Conservation (phyloP, 2,329 filamentous ascomycete species). For the Chrysoporthe cubensis region DNA sequence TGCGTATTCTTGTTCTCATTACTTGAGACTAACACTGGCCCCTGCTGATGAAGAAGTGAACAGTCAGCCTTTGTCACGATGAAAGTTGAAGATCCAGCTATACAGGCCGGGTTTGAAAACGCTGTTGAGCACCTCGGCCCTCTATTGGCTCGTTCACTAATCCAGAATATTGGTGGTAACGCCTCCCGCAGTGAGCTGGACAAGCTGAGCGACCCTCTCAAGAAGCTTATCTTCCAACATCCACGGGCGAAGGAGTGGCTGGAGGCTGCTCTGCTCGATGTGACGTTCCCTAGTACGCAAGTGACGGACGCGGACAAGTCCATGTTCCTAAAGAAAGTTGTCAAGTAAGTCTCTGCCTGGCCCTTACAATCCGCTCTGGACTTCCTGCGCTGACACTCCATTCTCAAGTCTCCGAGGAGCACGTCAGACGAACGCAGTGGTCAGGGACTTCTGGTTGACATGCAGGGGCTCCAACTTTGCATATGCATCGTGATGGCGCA, state of each 20-base stretch:
- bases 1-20: conserved; percentile 40
- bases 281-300: conserved; percentile 62
- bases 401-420: conserved; percentile 64
- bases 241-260: conserved; percentile 64
- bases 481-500: conserved; percentile 57
- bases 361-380: not conserved
- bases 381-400: conserved; percentile 1
- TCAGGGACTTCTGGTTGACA: conserved; percentile 74
- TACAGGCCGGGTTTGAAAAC: conserved; percentile 49
- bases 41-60: conserved; percentile 1
- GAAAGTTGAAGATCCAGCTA: conserved; percentile 46
- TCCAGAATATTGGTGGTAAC: conserved; percentile 69
- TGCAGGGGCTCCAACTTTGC: conserved; percentile 65
- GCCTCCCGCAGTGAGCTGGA: conserved; percentile 75
- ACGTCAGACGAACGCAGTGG: conserved; percentile 66
- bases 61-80: conserved; percentile 58
- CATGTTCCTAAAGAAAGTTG: conserved; percentile 67
- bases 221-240: conserved; percentile 65
- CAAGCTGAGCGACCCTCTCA: conserved; percentile 70
- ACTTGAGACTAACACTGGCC: no score
- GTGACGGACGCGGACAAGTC: conserved; percentile 63
- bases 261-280: conserved; percentile 59
- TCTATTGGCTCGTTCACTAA: conserved; percentile 60
- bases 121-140: conserved; percentile 66
- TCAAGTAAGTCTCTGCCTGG: conserved; percentile 52